Evolutionary conservation across 179 eudicot genomes (phyloP), one percentile per base, ranked within the genome.

Genomic region (Patellifolia procumbens): DNA sequence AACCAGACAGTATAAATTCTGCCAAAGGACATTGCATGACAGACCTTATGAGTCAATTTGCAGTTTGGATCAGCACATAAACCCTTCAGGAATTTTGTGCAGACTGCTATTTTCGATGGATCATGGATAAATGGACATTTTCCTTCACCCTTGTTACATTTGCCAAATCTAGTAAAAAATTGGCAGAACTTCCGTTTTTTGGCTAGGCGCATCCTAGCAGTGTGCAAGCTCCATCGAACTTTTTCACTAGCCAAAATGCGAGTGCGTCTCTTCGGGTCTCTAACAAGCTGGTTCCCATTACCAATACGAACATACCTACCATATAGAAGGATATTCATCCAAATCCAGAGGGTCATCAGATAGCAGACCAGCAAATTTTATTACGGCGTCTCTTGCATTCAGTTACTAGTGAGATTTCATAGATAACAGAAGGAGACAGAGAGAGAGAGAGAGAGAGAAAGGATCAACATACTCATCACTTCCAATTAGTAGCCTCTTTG

Each of bases 141-240:
- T 48, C 97, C 97, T 76, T 88, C 91, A 65, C 87, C 96, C 87
- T 91, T 95, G 85, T 89, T 90, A 84, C 99, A 95, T 82, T 87
- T 90, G 66, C 99, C 99, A 86, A 92, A 95, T 86, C 97, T 89
- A 42, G 97, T 95, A 72, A 92, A 95, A 78, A 95, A 95, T 81
- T 88, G 97, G 77, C 99, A 95, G 74, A 86, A 95, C 76, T 86
- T 89, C 60, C 79, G 85, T 85, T 91, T 95, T 82, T 84, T 91
- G 76, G 95, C 95, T 88, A 90, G 84, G 66, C 92, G 88, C 78
- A 81, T 78, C 83, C 97, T 87, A 64, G 93, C 99, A 74, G 97
- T 95, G 73, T 91, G 97, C 86, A 95, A 87, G 83, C 99, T 95
- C 99, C 99, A 93, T 70, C 97, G 83, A 51, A 95, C 90, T 79